These are phyloP conservation scores for Xylaria palmicola DNA, from an alignment of 495 filamentous ascomycete species.

Conservation along the genomic window DNA sequence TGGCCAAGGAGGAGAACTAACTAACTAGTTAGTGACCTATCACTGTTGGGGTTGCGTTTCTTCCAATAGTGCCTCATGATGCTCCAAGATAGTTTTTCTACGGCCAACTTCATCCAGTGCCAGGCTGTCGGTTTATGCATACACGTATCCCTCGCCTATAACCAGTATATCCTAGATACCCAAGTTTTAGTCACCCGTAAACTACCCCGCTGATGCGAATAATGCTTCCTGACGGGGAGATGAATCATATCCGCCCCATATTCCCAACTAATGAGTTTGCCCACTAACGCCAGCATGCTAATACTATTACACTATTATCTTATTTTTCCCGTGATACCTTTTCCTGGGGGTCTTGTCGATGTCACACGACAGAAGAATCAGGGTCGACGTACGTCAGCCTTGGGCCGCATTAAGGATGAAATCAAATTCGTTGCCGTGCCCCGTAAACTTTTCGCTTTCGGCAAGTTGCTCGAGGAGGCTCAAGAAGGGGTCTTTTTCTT, in stretches of 20 bases:
- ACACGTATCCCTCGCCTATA: not conserved
- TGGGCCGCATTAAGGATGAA: conserved; percentile 60
- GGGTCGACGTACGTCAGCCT: conserved; percentile 8
- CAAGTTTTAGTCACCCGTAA: not conserved
- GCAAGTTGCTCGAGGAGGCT: conserved; percentile 77
- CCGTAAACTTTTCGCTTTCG: conserved; percentile 63
- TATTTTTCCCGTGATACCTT: not conserved
- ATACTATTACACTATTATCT: conserved; percentile 9
- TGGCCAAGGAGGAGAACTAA: no score
- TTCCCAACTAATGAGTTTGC: conserved; percentile 3
- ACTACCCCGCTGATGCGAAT: not conserved
- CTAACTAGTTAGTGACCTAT: no score
- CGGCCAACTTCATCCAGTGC: not conserved
- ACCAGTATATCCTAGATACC: not conserved
- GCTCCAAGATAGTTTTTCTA: not conserved
- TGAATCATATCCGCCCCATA: not conserved
- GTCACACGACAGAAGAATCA: not conserved
- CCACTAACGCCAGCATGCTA: conserved; percentile 5
- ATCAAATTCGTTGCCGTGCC: conserved; percentile 64
- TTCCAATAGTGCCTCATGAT: not conserved
- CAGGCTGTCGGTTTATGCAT: not conserved
- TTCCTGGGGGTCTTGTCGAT: not conserved
- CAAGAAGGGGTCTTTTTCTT: conserved; percentile 77
- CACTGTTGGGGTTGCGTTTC: not conserved
- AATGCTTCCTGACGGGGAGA: no score